Conservation (phyloP, 495 filamentous ascomycete species). For the Daldinia bambusicola region DNA sequence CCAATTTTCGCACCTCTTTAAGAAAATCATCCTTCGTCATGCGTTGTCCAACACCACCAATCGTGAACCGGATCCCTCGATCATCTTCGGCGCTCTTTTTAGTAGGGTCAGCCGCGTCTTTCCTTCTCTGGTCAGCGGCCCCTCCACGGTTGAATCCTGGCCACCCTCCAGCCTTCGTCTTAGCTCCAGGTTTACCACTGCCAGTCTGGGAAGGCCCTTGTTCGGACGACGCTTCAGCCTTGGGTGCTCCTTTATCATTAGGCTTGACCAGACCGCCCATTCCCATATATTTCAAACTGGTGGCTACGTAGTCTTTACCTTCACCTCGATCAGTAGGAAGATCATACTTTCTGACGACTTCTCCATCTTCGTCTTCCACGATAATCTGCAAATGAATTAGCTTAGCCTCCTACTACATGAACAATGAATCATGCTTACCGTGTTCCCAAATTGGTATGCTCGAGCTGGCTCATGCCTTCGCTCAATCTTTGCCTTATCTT, state of each 20-base stretch:
- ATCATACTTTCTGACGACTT: conserved; percentile 97
- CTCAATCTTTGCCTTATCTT: conserved; percentile 62
- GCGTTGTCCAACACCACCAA: conserved; percentile 73
- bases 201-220: conserved; percentile 22
- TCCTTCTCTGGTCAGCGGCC: conserved; percentile 53
- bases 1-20: conserved; percentile 79
- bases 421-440: conserved; percentile 55
- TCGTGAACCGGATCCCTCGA: conserved; percentile 85
- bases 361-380: conserved; percentile 96
- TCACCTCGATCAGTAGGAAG: conserved; percentile 65
- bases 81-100: conserved; percentile 74
- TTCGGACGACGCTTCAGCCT: conserved; percentile 39
- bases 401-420: neutral
- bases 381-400: conserved; percentile 71
- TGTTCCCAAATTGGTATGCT: conserved; percentile 95
- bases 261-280: conserved; percentile 57
- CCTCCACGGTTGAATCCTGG: conserved; percentile 62
- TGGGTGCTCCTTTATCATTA: conserved; percentile 44
- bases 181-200: conserved; percentile 35
- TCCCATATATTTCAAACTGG: conserved; percentile 59
- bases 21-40: conserved; percentile 96
- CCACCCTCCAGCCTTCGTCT: conserved; percentile 56
- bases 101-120: conserved; percentile 49
- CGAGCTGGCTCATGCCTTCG: conserved; percentile 71
- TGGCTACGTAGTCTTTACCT: conserved; percentile 54